These are phyloP conservation scores for Aspergillus calidoustus DNA, from an alignment of 2,329 filamentous ascomycete genomes.

Conservation along the genomic window DNA sequence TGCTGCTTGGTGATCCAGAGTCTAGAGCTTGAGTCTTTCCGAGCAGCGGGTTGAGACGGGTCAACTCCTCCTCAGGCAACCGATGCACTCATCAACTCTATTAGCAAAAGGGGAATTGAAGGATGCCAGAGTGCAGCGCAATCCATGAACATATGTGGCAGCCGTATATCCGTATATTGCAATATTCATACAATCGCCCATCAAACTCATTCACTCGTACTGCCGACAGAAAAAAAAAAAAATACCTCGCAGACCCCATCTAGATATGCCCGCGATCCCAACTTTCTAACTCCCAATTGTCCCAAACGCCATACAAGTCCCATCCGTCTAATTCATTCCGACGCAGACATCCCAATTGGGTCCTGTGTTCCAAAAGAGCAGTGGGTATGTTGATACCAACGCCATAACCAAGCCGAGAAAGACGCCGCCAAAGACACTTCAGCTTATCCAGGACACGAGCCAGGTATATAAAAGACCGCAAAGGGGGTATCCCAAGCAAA, in stretches of 20 bases:
- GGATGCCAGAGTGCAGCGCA: not conserved
- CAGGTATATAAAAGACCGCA: not conserved
- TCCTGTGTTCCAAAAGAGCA: not conserved
- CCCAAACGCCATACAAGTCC: slow-evolving; percentile 17
- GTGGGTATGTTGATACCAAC: not conserved
- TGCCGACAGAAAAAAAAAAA: not conserved
- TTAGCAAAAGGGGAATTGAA: not conserved
- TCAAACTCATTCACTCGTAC: slow-evolving; percentile 8
- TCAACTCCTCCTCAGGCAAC: not conserved
- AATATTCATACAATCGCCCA: not conserved
- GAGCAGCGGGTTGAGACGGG: slow-evolving; percentile 16
- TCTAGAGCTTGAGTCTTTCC: slow-evolving; percentile 11
- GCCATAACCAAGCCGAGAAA: not conserved
- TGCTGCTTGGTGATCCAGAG: slow-evolving; percentile 5
- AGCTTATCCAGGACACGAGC: not conserved
- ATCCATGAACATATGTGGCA: not conserved
- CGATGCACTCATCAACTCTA: not conserved
- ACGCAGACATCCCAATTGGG: not conserved
- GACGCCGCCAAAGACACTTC: not conserved
- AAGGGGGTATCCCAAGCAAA: not conserved
- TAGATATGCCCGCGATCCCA: not conserved
- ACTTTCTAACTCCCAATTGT: slow-evolving; percentile 12
- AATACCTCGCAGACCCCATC: slow-evolving; percentile 3
- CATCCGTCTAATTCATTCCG: not conserved
- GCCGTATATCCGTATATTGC: not conserved